Conservation (phyloP, 139 green algal species). For the Chlorokybus atmophyticus region DNA sequence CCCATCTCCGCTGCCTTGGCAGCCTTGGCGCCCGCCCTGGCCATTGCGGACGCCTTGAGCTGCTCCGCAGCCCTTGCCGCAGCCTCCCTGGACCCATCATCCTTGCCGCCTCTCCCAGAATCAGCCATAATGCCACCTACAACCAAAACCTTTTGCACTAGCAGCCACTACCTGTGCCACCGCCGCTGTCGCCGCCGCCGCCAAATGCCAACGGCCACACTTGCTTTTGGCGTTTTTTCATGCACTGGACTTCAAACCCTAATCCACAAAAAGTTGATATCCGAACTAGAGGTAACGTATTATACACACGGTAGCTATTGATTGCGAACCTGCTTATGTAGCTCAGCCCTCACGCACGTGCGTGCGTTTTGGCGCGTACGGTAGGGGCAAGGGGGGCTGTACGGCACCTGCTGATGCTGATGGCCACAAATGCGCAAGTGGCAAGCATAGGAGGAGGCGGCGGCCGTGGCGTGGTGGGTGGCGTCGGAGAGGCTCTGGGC, state of each 20-base stretch:
- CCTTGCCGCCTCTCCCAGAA: not conserved
- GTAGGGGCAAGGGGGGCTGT: no score
- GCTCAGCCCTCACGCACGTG: not conserved
- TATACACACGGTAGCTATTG: no score
- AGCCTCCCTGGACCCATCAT: constrained; percentile 6
- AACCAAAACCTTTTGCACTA: not conserved
- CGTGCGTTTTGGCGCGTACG: constrained; percentile 3
- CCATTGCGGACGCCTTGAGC: constrained; percentile 6
- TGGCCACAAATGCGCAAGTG: no score
- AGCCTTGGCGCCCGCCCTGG: constrained; percentile 3
- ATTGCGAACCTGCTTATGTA: constrained; percentile 8
- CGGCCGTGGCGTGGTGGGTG: no score
- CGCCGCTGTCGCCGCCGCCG: not conserved
- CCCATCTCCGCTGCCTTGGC: constrained; percentile 9
- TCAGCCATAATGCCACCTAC: not conserved
- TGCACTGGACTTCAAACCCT: not conserved
- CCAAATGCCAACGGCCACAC: not conserved
- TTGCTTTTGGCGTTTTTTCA: not conserved
- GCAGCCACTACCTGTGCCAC: not conserved
- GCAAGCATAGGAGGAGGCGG: no score
- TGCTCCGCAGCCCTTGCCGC: constrained; percentile 13
- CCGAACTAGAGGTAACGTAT: not conserved
- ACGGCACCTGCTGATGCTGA: no score
- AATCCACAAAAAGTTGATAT: not conserved
- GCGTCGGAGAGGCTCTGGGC: no score